phyloP scores from a whole-genome alignment of 192 early-diverging fungal species.

The Coemansia sp. region DNA sequence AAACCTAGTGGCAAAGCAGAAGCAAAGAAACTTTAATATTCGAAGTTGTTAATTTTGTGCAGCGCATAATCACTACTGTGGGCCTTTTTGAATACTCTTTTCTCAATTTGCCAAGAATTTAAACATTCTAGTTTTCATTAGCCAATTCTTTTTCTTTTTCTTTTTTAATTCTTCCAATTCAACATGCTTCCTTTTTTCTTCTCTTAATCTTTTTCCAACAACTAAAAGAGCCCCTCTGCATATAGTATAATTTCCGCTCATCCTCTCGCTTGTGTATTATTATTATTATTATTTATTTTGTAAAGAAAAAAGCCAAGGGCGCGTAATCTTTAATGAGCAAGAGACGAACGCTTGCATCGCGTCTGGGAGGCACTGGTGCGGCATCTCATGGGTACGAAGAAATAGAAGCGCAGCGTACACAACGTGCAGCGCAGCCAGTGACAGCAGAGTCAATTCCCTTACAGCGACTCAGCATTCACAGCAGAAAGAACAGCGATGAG shows the following conservation, averaged over 20 bases:
- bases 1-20: too few species aligned
- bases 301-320: not conserved
- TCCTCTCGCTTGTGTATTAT: not conserved
- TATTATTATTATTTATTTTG: not conserved
- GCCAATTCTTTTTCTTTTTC: too few species aligned
- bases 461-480: constrained; percentile 35
- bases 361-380: constrained; percentile 14
- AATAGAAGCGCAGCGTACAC: not conserved
- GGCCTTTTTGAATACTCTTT: too few species aligned
- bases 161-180: too few species aligned
- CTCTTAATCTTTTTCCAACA: not conserved
- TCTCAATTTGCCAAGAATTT: too few species aligned
- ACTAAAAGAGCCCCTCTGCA: too few species aligned
- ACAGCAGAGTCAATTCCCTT: constrained; percentile 37
- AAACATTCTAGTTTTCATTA: too few species aligned
- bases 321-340: constrained; percentile 29
- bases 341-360: constrained; percentile 18
- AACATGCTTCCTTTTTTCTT: not conserved
- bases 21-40: too few species aligned
- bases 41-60: too few species aligned
- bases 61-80: too few species aligned
- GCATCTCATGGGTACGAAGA: not conserved
- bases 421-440: not conserved
- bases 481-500: constrained; percentile 15
- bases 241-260: not conserved